Conservation (phyloP, 148 eudicot species). For the Fagopyrum tataricum region DNA sequence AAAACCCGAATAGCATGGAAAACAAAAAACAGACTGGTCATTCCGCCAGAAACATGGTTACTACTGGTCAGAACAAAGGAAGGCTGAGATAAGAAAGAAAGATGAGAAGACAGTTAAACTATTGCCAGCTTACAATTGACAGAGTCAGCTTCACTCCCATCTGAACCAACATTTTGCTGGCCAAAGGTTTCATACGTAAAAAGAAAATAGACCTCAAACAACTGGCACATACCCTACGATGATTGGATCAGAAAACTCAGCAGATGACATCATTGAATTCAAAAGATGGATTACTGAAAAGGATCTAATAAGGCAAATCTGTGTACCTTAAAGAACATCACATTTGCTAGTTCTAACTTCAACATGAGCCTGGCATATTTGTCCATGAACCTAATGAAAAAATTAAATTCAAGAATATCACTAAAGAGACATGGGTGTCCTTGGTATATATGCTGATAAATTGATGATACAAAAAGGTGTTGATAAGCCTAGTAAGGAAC, state of each 20-base stretch:
- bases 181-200: slow-evolving; percentile 78
- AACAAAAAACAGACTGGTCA: not conserved
- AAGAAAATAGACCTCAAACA: slow-evolving; percentile 85
- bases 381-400: slow-evolving; percentile 68
- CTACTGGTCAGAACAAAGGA: not conserved
- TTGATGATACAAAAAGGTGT: too few species aligned
- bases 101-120: not conserved
- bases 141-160: slow-evolving; percentile 41
- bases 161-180: slow-evolving; percentile 40
- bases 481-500: too few species aligned
- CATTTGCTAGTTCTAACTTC: slow-evolving; percentile 73
- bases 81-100: not conserved
- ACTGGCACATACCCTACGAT: slow-evolving; percentile 78
- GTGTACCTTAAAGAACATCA: slow-evolving; percentile 77
- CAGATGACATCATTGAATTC: slow-evolving; percentile 8
- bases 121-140: slow-evolving; percentile 47
- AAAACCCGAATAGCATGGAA: slow-evolving; percentile 2
- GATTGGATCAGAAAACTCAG: slow-evolving; percentile 14
- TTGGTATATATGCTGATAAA: too few species aligned
- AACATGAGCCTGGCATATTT: slow-evolving; percentile 97
- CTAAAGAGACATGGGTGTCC: not conserved
- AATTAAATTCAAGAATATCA: slow-evolving; percentile 21
- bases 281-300: slow-evolving; percentile 20
- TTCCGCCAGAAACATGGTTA: not conserved
- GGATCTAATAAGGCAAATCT: slow-evolving; percentile 25